A percentile compares a stretch with the other conserved stretches of the same genome.
Evolutionary conservation across 257 asterid species (phyloP).

Genomic region (Plectranthus barbatus): DNA sequence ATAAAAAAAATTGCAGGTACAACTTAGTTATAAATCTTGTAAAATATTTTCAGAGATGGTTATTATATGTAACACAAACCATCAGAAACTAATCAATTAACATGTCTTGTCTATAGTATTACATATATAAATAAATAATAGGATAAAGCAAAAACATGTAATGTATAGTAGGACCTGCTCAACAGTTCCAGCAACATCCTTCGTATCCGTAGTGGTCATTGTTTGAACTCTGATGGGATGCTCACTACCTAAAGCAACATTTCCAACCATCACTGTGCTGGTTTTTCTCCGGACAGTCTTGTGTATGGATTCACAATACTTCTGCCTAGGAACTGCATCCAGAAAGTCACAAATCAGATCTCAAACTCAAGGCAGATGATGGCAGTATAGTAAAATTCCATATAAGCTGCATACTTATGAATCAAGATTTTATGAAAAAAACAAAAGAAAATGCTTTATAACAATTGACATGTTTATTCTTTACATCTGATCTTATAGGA

Average conservation of each 20-base stretch:
- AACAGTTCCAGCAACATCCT: conserved; percentile 91
- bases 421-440: conserved; percentile 9
- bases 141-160: not conserved
- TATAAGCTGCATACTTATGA: too few species aligned
- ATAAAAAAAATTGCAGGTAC: too few species aligned
- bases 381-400: too few species aligned
- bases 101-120: too few species aligned
- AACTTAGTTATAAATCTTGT: too few species aligned
- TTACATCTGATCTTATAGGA: too few species aligned
- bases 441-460: not conserved
- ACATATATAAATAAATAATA: not conserved
- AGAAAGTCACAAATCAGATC: not conserved
- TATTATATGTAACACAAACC: too few species aligned
- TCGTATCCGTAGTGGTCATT: conserved; percentile 98
- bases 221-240: conserved; percentile 98
- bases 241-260: conserved; percentile 90
- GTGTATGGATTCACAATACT: conserved; percentile 84
- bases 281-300: conserved; percentile 89
- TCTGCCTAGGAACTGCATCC: conserved; percentile 82
- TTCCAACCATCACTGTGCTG: conserved; percentile 93
- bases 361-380: too few species aligned
- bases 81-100: too few species aligned
- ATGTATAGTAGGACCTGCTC: conserved; percentile 57
- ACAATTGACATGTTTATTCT: too few species aligned
- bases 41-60: too few species aligned